Conservation (phyloP, 352 stramenopile species). For the Peronospora destructor region DNA sequence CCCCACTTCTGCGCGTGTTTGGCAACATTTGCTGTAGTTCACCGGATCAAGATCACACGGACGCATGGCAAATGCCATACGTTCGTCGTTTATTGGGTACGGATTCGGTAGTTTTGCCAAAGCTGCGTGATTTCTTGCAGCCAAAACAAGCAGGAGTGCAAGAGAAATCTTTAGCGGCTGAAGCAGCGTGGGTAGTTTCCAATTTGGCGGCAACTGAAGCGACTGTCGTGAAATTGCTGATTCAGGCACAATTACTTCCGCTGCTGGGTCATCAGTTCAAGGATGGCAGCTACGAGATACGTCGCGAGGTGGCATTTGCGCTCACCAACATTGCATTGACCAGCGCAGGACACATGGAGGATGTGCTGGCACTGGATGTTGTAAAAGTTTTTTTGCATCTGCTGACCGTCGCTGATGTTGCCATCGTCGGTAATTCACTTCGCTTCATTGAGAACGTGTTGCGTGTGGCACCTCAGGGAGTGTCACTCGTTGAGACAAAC, state of each 20-base stretch:
- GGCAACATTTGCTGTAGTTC: constrained; percentile 74
- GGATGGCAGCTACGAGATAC: constrained; percentile 55
- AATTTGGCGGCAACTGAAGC: constrained; percentile 60
- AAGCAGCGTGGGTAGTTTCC: constrained; percentile 73
- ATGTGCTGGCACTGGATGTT: constrained; percentile 54
- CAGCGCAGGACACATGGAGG: constrained; percentile 36
- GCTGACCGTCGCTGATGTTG: constrained; percentile 51
- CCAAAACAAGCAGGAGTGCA: constrained; percentile 9
- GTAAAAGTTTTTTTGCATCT: constrained; percentile 52
- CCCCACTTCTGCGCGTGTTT: constrained; percentile 67
- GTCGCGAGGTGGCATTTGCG: constrained; percentile 66
- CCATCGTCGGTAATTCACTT: constrained; percentile 69
- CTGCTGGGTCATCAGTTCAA: constrained; percentile 56
- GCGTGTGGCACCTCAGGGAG: constrained; percentile 43
- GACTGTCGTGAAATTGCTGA: constrained; percentile 45
- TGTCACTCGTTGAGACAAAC: constrained; percentile 49
- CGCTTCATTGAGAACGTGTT: constrained; percentile 77
- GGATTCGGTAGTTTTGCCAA: constrained; percentile 52
- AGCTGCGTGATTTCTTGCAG: constrained; percentile 52
- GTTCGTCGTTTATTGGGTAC: constrained; percentile 35
- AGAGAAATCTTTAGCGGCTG: constrained; percentile 40
- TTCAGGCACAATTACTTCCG: constrained; percentile 46
- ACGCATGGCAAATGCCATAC: constrained; percentile 65
- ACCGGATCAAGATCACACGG: constrained; percentile 52
- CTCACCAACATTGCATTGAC: constrained; percentile 71